phyloP scores from a whole-genome alignment of 2,329 filamentous ascomycete species.

The Alternaria sp. region DNA sequence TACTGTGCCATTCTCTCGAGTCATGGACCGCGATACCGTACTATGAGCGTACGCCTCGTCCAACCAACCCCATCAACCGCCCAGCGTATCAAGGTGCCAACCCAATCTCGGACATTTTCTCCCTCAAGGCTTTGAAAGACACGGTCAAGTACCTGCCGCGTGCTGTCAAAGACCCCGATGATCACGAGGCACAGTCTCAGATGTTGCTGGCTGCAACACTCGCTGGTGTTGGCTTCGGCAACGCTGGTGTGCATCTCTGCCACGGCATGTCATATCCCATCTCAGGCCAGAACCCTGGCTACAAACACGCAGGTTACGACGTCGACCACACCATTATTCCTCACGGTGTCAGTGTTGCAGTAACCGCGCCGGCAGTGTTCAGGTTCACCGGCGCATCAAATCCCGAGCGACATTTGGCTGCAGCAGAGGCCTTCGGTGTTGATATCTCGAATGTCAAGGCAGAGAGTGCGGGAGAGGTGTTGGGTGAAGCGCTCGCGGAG shows the following conservation, averaged over 20 bases:
- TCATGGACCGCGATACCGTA: conserved; percentile 98
- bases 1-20: conserved; percentile 93
- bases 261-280: conserved; percentile 98
- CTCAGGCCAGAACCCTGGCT: conserved; percentile 90
- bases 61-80: conserved; percentile 84
- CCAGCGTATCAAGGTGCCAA: conserved; percentile 98
- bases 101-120: conserved; percentile 97
- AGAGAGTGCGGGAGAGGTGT: conserved; percentile 86
- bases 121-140: conserved; percentile 78
- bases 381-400: conserved; percentile 90
- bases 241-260: conserved; percentile 91
- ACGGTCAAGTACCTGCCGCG: conserved; percentile 93
- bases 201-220: conserved; percentile 96
- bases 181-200: conserved; percentile 88
- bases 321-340: conserved; percentile 82
- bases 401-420: conserved; percentile 86
- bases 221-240: conserved; percentile 95
- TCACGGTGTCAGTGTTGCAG: conserved; percentile 93
- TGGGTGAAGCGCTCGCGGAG: conserved; percentile 79
- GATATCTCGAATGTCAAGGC: conserved; percentile 86
- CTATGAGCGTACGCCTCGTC: conserved; percentile 81
- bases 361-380: conserved; percentile 93
- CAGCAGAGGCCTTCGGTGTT: conserved; percentile 88
- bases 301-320: conserved; percentile 86
- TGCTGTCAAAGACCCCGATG: conserved; percentile 84